Base-by-base conservation (phyloP, 176 grass and related monocot species). In the Cocos nucifera region DNA sequence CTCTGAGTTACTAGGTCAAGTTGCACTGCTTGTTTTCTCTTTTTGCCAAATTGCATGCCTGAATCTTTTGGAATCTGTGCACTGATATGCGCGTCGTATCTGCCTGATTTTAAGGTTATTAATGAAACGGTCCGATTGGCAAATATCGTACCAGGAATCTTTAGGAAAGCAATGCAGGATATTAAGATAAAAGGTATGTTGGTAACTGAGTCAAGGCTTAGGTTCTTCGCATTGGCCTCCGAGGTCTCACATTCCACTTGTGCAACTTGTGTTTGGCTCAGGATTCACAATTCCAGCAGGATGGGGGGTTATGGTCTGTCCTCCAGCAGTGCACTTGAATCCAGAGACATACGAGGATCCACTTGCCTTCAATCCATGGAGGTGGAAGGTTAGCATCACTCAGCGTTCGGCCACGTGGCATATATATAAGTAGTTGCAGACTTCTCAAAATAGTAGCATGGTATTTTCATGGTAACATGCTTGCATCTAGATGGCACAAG, bases 281-380 rank as follows among this genome's bases (percentile, higher is more conserved):
- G 89, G 89, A 69, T 89, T 82, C 44, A 95, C 85, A 20, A 88
- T 95, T 69, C 89, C 89, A 32, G 75, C 68, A 50, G 89, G 89
- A 80, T 95, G 89, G 89, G 80, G 72, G n/a, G 64, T 95, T 15
- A 95, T 95, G 89, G 72, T 95, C 27, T 88, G 89, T 63, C 75
- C 82, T 50, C 89, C 89, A 17, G 71, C 89, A 9, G 85, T 95
- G 69, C 89, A 95, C 67, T 48, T 95, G 32, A 85, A 95, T 77
- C 73, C 85, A 23, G 85, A 95, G 26, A 85, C 85, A 64, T 95
- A 95, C 30, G 73, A 85, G 62, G 85, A 95, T 59, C 89, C 89
- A 1, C 35, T 95, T 29, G 61, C 75, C 26, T 95, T 95, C 52
- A 89, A 95, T 65, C 85, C 89, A 51, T 80, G 75, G 78, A 82